Conservation (phyloP, 495 filamentous ascomycete species). For the Aspergillus hancockii region DNA sequence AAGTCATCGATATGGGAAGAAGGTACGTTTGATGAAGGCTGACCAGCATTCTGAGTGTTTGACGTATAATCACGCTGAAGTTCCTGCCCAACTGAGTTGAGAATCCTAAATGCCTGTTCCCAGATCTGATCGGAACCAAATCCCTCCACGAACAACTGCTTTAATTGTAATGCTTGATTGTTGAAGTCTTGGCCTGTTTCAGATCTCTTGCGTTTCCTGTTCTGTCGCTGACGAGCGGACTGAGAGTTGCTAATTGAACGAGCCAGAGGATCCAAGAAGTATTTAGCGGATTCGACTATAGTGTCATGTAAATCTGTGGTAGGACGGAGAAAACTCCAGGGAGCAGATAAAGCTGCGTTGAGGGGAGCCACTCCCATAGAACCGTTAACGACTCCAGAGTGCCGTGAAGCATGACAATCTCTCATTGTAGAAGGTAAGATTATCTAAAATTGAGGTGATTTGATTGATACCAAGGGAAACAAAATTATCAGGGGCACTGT, state of each 20-base stretch:
- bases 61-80: slow-evolving; percentile 34
- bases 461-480: not conserved
- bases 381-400: not conserved
- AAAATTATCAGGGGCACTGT: no score
- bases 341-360: slow-evolving; percentile 30
- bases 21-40: not conserved
- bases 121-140: slow-evolving; percentile 89
- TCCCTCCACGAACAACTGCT: slow-evolving; percentile 80
- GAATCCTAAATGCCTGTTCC: slow-evolving; percentile 84
- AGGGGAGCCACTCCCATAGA: slow-evolving; percentile 14
- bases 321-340: slow-evolving; percentile 68
- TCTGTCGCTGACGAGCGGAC: slow-evolving; percentile 53
- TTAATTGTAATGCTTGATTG: slow-evolving; percentile 60
- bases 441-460: not conserved
- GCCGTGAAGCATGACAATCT: not conserved
- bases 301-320: slow-evolving; percentile 59
- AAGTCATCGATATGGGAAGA: slow-evolving; percentile 16
- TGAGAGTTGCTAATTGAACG: slow-evolving; percentile 66
- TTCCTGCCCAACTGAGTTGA: slow-evolving; percentile 37
- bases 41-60: slow-evolving; percentile 18
- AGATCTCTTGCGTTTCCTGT: slow-evolving; percentile 67
- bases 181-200: slow-evolving; percentile 40
- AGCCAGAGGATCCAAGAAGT: slow-evolving; percentile 75
- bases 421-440: not conserved
- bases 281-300: slow-evolving; percentile 70